Conservation (phyloP, 1,284 basidiomycete species). For the Apiotrichum porosum region DNA sequence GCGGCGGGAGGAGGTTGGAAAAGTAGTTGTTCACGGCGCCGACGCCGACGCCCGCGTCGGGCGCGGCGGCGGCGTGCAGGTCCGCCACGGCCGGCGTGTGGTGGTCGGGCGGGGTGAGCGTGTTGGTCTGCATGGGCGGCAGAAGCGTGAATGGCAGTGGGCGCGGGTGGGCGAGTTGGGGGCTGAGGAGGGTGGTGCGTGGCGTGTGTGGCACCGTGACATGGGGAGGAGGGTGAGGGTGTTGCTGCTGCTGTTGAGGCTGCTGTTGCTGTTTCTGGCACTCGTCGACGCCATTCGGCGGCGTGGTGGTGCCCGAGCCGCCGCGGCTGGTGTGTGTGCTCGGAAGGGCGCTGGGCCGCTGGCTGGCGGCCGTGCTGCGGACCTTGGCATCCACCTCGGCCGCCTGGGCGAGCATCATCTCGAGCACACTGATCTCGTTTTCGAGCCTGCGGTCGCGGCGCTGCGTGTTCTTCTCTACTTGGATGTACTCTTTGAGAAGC, state of each 20-base stretch:
- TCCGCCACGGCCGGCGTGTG: not conserved
- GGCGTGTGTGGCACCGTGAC: not conserved
- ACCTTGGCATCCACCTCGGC: constrained; percentile 9
- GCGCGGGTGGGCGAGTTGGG: not conserved
- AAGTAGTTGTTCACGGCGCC: not conserved
- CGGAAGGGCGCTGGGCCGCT: too few relatives aligned
- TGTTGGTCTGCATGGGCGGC: not conserved
- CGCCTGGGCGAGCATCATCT: constrained; percentile 18
- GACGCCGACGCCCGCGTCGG: not conserved
- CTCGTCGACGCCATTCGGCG: too few relatives aligned
- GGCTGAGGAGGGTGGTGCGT: not conserved
- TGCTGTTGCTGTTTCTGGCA: too few relatives aligned
- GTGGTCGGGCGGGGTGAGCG: not conserved
- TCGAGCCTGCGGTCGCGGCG: constrained; percentile 6
- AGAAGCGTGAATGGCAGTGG: too few relatives aligned
- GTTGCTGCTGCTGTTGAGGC: too few relatives aligned
- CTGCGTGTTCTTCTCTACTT: constrained; percentile 9
- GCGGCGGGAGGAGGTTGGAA: not conserved
- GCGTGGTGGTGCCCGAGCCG: not conserved
- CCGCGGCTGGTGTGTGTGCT: not conserved
- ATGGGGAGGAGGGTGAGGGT: too few relatives aligned
- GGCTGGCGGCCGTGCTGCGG: not conserved
- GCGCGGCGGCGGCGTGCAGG: too few relatives aligned
- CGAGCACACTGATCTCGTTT: constrained; percentile 16
- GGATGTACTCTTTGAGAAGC: constrained; percentile 11